Evolutionary conservation across 257 asterid species (phyloP).

Genomic region (Salvia hispanica): DNA sequence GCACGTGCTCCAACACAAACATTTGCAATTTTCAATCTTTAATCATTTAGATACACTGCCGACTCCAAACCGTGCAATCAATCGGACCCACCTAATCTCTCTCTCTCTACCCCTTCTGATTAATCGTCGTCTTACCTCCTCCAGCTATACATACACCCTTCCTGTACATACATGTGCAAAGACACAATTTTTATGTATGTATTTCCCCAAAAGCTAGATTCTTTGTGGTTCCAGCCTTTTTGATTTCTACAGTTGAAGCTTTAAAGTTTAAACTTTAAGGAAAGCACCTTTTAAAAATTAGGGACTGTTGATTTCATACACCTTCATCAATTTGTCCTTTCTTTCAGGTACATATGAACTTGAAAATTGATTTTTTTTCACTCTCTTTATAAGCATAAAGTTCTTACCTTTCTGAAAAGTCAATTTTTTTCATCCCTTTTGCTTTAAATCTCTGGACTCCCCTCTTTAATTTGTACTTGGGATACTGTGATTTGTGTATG

Average conservation of each 20-base stretch:
- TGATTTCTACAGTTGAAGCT: slow-evolving; percentile 42
- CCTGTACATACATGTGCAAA: slow-evolving; percentile 25
- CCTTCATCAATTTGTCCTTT: slow-evolving; percentile 44
- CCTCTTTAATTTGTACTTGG: slow-evolving; percentile 22
- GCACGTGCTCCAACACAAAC: background rate
- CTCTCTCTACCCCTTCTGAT: slow-evolving; percentile 19
- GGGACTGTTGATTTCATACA: slow-evolving; percentile 32
- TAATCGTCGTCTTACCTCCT: slow-evolving; percentile 34
- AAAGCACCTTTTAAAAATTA: slow-evolving; percentile 29
- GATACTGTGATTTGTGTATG: slow-evolving; percentile 24
- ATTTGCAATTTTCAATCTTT: slow-evolving; percentile 2
- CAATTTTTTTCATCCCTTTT: slow-evolving; percentile 33
- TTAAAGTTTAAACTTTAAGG: background rate
- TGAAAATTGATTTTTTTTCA: slow-evolving; percentile 33
- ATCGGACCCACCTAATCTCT: slow-evolving; percentile 49
- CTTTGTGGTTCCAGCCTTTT: slow-evolving; percentile 35
- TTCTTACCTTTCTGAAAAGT: slow-evolving; percentile 42
- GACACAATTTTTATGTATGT: slow-evolving; percentile 5
- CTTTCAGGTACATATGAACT: slow-evolving; percentile 47
- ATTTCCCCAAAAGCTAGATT: slow-evolving; percentile 39
- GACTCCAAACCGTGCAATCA: slow-evolving; percentile 49
- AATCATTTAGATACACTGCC: slow-evolving; percentile 33
- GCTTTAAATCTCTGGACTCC: slow-evolving; percentile 31
- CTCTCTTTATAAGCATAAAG: slow-evolving; percentile 36
- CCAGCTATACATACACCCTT: slow-evolving; percentile 24